phyloP scores from a whole-genome alignment of 1,139 yeast genomes.

The Taiozyma sp. region DNA sequence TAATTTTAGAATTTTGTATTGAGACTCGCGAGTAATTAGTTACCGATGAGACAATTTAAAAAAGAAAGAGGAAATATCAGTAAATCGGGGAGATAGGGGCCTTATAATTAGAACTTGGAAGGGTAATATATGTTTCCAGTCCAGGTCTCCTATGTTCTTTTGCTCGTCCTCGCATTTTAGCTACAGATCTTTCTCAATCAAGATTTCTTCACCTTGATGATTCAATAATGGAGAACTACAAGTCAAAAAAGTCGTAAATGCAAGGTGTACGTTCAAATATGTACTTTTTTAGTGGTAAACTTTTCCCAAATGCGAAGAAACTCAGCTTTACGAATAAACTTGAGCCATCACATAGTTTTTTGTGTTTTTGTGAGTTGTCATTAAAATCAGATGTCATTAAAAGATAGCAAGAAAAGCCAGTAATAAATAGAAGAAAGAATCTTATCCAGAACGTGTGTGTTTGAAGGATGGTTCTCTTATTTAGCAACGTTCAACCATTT shows the following conservation, averaged over 20 bases:
- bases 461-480: neutral
- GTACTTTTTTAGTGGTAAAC: neutral
- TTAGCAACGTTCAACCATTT: constrained; percentile 23
- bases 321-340: neutral
- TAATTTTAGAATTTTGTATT: neutral
- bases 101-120: no score
- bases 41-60: no score
- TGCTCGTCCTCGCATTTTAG: no score
- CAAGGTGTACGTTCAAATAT: neutral
- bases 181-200: no score
- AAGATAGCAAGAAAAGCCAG: neutral
- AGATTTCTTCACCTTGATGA: no score
- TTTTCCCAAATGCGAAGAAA: neutral
- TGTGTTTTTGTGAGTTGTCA: neutral
- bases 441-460: neutral
- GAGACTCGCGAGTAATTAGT: neutral
- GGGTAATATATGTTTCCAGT: no score
- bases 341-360: neutral
- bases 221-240: neutral
- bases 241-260: neutral
- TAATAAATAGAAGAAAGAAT: neutral
- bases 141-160: no score
- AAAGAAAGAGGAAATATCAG: neutral
- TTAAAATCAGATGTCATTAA: neutral
- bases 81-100: neutral